phyloP scores from a whole-genome alignment of 139 green algal species.

The Coccomyxa sp. region DNA sequence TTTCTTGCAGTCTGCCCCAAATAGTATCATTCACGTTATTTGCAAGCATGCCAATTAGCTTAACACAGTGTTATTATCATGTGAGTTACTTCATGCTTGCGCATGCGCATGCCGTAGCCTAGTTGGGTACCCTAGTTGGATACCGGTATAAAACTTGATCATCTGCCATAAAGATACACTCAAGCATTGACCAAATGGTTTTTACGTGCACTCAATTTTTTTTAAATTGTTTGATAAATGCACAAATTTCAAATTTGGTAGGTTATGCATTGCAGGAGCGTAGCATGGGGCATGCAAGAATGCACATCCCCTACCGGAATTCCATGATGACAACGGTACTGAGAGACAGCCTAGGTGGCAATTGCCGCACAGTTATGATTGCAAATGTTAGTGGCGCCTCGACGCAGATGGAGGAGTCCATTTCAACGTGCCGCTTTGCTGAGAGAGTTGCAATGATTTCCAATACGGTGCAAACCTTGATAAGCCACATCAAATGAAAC shows the following conservation, averaged over 20 bases:
- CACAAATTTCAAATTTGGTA: no score
- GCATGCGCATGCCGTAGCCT: neutral
- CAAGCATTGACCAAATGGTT: no score
- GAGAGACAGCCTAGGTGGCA: constrained; percentile 79
- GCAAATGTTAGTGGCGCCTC: constrained; percentile 52
- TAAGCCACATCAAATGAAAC: no score
- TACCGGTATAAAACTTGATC: constrained; percentile 25
- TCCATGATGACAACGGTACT: constrained; percentile 79
- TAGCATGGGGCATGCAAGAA: constrained; percentile 41
- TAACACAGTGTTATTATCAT: neutral
- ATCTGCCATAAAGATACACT: no score
- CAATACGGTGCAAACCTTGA: constrained; percentile 53
- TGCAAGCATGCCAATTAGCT: neutral
- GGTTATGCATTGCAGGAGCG: constrained; percentile 52
- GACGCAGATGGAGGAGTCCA: constrained; percentile 73
- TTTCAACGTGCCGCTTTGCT: constrained; percentile 90
- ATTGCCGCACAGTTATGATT: constrained; percentile 83
- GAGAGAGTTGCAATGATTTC: constrained; percentile 82
- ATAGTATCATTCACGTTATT: no score
- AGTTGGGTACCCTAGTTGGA: no score
- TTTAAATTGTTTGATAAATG: no score
- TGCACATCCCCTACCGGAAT: constrained; percentile 88
- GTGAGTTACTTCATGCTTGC: neutral
- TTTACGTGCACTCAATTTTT: no score
- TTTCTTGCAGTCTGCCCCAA: neutral